These are phyloP conservation scores for Salix arbutifolia DNA, from an alignment of 345 rosid species.

Conservation along the genomic window DNA sequence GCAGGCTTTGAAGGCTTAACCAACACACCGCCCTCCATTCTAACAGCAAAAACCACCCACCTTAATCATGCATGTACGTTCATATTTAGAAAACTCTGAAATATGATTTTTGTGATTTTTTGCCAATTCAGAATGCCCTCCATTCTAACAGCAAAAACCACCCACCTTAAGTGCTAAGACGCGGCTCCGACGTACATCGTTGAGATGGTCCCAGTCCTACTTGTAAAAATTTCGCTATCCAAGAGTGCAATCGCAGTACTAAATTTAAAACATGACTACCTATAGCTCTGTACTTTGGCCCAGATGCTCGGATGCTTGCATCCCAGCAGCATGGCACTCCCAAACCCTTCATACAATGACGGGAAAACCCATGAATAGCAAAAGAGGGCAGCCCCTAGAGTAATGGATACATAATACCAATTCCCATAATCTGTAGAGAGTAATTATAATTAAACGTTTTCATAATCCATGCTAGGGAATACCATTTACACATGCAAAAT, in stretches of 20 bases:
- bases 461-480: neutral
- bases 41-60: neutral
- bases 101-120: neutral
- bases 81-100: neutral
- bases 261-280: neutral
- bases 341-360: neutral
- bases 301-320: neutral
- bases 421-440: neutral
- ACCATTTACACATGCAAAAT: constrained; percentile 16
- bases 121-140: neutral
- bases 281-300: neutral
- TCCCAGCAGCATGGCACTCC: neutral
- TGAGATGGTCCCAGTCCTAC: neutral
- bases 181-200: no score
- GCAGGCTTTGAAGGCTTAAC: neutral
- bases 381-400: neutral
- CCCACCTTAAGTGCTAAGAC: neutral
- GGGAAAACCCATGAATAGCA: neutral
- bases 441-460: neutral
- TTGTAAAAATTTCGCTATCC: neutral
- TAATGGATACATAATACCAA: neutral
- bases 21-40: neutral
- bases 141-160: no score
- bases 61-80: neutral
- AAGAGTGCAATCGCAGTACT: neutral